Base-by-base conservation (phyloP, 2,329 filamentous ascomycete genomes). In the Hymenoscyphus fraxineus region DNA sequence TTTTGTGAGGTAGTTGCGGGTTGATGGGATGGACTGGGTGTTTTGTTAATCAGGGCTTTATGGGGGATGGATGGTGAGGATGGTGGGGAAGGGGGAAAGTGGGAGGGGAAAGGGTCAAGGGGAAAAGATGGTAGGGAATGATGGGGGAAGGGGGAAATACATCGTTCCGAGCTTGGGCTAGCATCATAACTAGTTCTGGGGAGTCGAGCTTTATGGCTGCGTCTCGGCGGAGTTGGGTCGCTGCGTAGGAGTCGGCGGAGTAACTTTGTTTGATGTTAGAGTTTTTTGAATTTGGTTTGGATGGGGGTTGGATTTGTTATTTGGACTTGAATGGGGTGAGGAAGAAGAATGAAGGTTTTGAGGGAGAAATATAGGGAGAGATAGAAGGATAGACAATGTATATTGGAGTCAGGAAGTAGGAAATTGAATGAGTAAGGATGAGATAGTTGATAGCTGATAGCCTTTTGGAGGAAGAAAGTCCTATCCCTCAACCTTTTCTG, bases 141-240 rank as follows among this genome's bases (percentile, higher is more conserved):
- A n/a, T 27, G 27, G 27, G 27, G 15, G 57, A 6, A 16, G 35
- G 39, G n/a, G 54, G 9, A 63, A 35, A 70, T 72, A 88, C 86
- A 69, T 86, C 82, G 39, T 80, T 79, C 38, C 79, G 78, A 67
- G 81, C 81, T 68, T 83, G 80, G 1, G 86, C 83, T 54, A 85
- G 81, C 78, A 85, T 85, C 79, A 86, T 83, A 58, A 88, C 76
- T 63, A 84, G 75, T 71, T 88, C 85, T 0, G 85, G 85, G 32
- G 75, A 81, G 67, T 85, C 82, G 2, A 88, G 79, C 47, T 87
- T 79, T 12, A 81, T 77, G 22, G 82, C 77, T 13, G 85, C 85
- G 66, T 80, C 78, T 56, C 81, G 78, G 15, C 81, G 80, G 38
- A 55, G 67, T 59, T 69, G 65, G 2, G 65, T 62, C 5, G 55